Evolutionary conservation across 352 stramenopile genomes (phyloP), one percentile per base, ranked within the genome.

Genomic region (Phytophthora sansomeana): DNA sequence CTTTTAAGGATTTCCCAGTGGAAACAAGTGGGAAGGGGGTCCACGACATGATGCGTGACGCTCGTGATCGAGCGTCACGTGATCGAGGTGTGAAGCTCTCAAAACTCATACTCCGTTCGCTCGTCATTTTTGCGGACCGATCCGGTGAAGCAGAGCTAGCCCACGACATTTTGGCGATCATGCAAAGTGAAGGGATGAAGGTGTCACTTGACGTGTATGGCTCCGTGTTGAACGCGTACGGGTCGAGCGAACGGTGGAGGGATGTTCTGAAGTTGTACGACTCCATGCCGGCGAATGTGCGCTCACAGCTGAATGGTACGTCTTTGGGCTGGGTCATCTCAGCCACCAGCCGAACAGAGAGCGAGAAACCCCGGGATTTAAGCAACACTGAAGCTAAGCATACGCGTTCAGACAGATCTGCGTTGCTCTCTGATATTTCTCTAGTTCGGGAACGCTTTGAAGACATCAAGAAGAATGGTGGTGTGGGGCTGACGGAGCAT

Each of bases 221-320:
- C 9, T 36, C 42, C 10, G 33, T 48, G 17, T 16, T 63, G 30
- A 33, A 48, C 9, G 43, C 42, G 32, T 38, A 44, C 21, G 55
- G 32, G 35, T 10, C 8, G 17, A 44, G 1, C 1, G 33, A 47
- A 24, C 42, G 33, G 3, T 63, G 55, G 55, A 30, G 29, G 5
- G 55, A 63, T 6, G 30, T 55, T 26, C 35, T 63, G 21, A 17
- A 28, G 28, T 5, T 62, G 54, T 62, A 62, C 42, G 24, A 53
- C 24, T 46, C 54, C 2, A 43, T 62, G 42, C 54, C 54, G 14
- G 30, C 54, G 19, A 8, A 33, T 29, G 1, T 35, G 28, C 41
- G 30, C 4, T 33, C 30, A 14, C 6, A 41, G 17, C 19, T 62
- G 8, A 10, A 26, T 46, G 14, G 21, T 8, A 17, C 29, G 2